phyloP scores from a whole-genome alignment of 495 filamentous ascomycete species.

The Neurospora terricola region DNA sequence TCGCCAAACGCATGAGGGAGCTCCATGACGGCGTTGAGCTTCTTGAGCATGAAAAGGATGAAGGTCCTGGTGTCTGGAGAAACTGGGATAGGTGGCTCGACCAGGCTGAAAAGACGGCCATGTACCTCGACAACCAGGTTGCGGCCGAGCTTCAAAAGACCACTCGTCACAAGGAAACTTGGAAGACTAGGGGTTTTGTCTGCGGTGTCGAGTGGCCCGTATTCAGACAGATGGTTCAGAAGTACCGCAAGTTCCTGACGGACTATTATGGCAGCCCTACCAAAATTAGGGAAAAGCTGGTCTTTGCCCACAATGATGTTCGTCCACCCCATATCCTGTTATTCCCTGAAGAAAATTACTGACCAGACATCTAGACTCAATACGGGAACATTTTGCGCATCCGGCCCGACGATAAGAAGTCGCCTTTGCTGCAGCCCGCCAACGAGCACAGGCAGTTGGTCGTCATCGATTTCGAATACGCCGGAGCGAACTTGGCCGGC shows the following conservation, averaged over 20 bases:
- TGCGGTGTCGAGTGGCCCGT: slow-evolving; percentile 77
- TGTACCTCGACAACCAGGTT: slow-evolving; percentile 64
- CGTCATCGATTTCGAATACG: slow-evolving; percentile 98
- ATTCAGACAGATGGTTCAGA: slow-evolving; percentile 67
- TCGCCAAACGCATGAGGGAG: slow-evolving; percentile 97
- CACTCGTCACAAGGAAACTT: slow-evolving; percentile 31
- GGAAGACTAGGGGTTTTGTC: slow-evolving; percentile 63
- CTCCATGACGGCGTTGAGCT: slow-evolving; percentile 90
- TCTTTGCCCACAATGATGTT: slow-evolving; percentile 98
- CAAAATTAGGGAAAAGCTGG: slow-evolving; percentile 60
- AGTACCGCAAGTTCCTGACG: slow-evolving; percentile 65
- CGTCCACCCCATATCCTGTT: slow-evolving; percentile 20
- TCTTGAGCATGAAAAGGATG: slow-evolving; percentile 61
- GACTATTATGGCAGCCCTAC: slow-evolving; percentile 57
- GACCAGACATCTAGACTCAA: slow-evolving; percentile 58
- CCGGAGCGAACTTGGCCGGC: slow-evolving; percentile 77
- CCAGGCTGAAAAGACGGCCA: slow-evolving; percentile 65
- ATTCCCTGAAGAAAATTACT: not conserved
- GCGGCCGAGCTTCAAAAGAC: slow-evolving; percentile 14
- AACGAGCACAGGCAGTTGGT: slow-evolving; percentile 92
- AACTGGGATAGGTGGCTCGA: slow-evolving; percentile 96
- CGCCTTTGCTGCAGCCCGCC: slow-evolving; percentile 75
- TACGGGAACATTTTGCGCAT: slow-evolving; percentile 97
- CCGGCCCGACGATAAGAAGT: slow-evolving; percentile 65
- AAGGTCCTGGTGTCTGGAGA: slow-evolving; percentile 71